These are phyloP conservation scores for Fusarium subtropicale DNA, from an alignment of 2,329 filamentous ascomycete species.

Conservation along the genomic window DNA sequence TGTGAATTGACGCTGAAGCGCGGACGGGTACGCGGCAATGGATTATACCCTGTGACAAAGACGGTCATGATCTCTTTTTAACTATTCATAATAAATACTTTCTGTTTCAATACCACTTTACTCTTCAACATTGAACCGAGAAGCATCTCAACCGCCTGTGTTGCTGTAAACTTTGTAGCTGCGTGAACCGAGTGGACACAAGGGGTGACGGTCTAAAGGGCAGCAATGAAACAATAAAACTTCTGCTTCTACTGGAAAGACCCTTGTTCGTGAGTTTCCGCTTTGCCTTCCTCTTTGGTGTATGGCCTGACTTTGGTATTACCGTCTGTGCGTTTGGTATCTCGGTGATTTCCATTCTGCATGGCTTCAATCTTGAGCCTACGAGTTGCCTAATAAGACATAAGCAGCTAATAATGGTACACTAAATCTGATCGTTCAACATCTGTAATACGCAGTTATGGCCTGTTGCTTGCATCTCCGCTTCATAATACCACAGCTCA, in stretches of 20 bases:
- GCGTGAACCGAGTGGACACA: neutral
- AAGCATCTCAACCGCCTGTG: neutral
- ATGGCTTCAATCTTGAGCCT: neutral
- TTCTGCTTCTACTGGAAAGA: conserved; percentile 9
- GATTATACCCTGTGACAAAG: conserved; percentile 45
- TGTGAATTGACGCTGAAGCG: conserved; percentile 16
- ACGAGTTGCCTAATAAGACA: neutral
- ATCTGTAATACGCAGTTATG: neutral
- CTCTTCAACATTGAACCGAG: neutral
- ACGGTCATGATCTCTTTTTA: conserved; percentile 29
- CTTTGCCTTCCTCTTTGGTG: conserved; percentile 7
- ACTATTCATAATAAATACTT: neutral
- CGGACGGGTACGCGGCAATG: conserved; percentile 31
- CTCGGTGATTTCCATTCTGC: conserved; percentile 18
- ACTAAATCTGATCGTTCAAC: neutral
- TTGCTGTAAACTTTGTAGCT: neutral
- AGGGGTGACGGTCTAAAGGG: neutral
- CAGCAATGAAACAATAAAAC: conserved; percentile 12
- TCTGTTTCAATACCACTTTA: conserved; percentile 8
- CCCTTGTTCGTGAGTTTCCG: conserved; percentile 11
- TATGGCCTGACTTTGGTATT: conserved; percentile 6
- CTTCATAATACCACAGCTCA: conserved; percentile 22
- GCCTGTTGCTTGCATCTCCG: conserved; percentile 4
- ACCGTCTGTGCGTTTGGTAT: conserved; percentile 15
- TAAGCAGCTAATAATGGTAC: neutral